Base-by-base conservation (phyloP, 495 filamentous ascomycete species). In the Jackrogersella minutella region DNA sequence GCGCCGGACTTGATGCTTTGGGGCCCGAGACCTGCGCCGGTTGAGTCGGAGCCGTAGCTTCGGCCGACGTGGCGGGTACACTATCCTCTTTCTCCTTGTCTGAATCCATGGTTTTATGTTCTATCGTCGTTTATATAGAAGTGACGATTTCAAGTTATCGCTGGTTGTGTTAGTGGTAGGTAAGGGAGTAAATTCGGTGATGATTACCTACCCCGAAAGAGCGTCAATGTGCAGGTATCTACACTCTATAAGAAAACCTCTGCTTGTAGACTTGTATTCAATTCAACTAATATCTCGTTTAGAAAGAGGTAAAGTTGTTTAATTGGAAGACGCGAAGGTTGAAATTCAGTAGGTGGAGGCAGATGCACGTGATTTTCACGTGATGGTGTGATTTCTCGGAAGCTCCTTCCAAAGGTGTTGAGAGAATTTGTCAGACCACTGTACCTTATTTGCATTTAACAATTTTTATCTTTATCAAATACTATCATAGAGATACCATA, bases 261-360 rank as follows among this genome's bases (percentile, higher is more conserved):
- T 31, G 44, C 44, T 49, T n/a, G 40, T 22, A 52, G 34, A 59
- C 14, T 46, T 37, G 10, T 30, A 59, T 44, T 28, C 43, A 56
- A 30, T 39, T 21, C 10, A 22, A 17, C 17, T 8, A 19, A 31
- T 11, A 19, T 34, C 5, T 55, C 28, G 41, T 24, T 52, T 11
- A 46, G 36, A 58, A 59, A 33, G 34, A 50, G 17, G 57, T 37
- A 19, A 46, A 66, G 49, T 13, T 63, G 31, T 26, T 28, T 39
- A 62, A 53, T 33, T 50, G 43, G n/a, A 68, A 10, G 11, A 46
- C 39, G 47, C n/a, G 44, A 57, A 72, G 28, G 28, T 58, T 52
- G 61, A 71, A 68, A 64, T 59, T 59, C 57, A n/a, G 22, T 34
- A 52, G 52, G 69, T 71, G 64, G 69, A 71, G 64, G 69, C 17